Percentiles rank a stretch among this genome's conserved stretches.
Conservation (phyloP, 345 rosid species). For the Limnanthes douglasii region DNA sequence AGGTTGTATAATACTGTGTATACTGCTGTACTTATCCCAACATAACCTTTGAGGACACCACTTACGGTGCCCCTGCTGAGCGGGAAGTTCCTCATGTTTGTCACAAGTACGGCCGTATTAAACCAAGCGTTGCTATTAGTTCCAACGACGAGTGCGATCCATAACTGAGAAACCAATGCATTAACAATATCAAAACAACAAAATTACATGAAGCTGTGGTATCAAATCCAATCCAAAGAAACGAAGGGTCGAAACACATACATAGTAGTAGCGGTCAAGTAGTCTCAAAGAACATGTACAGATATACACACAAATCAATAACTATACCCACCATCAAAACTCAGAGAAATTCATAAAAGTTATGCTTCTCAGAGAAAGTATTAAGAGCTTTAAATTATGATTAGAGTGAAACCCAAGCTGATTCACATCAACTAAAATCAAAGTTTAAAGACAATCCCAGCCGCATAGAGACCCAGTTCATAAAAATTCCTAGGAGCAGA, state of each 20-base stretch:
- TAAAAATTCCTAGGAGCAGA: too few relatives aligned
- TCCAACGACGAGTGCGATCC: slow-evolving; percentile 55
- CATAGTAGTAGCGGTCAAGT: too few relatives aligned
- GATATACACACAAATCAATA: neutral
- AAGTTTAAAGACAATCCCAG: too few relatives aligned
- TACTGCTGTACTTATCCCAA: slow-evolving; percentile 66
- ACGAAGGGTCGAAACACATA: neutral
- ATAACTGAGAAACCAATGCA: slow-evolving; percentile 77
- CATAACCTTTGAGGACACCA: slow-evolving; percentile 70
- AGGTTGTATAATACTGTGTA: slow-evolving; percentile 61
- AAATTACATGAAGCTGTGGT: too few relatives aligned
- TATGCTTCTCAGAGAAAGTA: slow-evolving; percentile 1
- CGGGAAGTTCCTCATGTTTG: slow-evolving; percentile 80
- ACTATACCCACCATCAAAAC: neutral
- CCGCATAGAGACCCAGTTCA: too few relatives aligned
- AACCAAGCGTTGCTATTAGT: slow-evolving; percentile 74
- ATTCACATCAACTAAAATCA: too few relatives aligned
- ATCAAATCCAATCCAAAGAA: slow-evolving; percentile 1
- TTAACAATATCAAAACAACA: too few relatives aligned
- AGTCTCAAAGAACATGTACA: neutral
- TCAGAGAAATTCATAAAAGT: neutral
- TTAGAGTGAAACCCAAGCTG: too few relatives aligned
- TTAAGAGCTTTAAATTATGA: slow-evolving; percentile 8
- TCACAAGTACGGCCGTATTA: slow-evolving; percentile 61
- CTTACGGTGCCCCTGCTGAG: slow-evolving; percentile 56